These are phyloP conservation scores for Eucommia ulmoides DNA, from an alignment of 257 asterid species.

Conservation along the genomic window DNA sequence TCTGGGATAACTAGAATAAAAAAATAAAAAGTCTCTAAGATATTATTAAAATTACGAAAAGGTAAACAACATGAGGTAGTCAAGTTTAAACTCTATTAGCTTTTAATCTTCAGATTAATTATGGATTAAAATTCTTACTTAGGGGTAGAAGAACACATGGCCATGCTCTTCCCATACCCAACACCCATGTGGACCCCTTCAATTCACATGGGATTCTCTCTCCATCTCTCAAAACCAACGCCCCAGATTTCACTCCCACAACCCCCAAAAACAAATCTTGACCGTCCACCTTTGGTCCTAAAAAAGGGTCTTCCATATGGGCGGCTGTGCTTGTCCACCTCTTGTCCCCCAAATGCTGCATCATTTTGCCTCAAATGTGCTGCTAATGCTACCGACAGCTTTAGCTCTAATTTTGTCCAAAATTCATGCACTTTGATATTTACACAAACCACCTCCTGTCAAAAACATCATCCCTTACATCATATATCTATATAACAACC, in stretches of 20 bases:
- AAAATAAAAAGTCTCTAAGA: too few relatives aligned
- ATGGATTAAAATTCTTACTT: too few relatives aligned
- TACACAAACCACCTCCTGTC: neutral
- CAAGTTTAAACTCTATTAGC: too few relatives aligned
- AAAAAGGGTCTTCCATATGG: conserved; percentile 31
- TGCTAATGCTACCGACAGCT: conserved; percentile 43
- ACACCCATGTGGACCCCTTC: conserved; percentile 26
- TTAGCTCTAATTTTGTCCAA: conserved; percentile 28
- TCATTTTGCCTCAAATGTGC: conserved; percentile 28
- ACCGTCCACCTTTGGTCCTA: conserved; percentile 8
- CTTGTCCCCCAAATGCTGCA: conserved; percentile 43
- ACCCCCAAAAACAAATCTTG: conserved; percentile 23
- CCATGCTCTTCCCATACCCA: conserved; percentile 23
- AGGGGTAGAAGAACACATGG: too few relatives aligned
- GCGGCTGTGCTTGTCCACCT: conserved; percentile 52
- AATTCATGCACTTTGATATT: conserved; percentile 28
- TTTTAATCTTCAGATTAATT: too few relatives aligned
- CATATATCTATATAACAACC: conserved; percentile 9
- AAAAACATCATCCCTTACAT: neutral
- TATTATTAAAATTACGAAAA: too few relatives aligned
- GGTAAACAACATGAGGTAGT: too few relatives aligned
- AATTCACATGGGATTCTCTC: conserved; percentile 28
- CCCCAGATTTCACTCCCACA: conserved; percentile 17
- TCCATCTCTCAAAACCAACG: too few relatives aligned
- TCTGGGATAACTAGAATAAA: too few relatives aligned